Conservation (phyloP, 2,329 filamentous ascomycete species). For the Hymenoscyphus scutula region DNA sequence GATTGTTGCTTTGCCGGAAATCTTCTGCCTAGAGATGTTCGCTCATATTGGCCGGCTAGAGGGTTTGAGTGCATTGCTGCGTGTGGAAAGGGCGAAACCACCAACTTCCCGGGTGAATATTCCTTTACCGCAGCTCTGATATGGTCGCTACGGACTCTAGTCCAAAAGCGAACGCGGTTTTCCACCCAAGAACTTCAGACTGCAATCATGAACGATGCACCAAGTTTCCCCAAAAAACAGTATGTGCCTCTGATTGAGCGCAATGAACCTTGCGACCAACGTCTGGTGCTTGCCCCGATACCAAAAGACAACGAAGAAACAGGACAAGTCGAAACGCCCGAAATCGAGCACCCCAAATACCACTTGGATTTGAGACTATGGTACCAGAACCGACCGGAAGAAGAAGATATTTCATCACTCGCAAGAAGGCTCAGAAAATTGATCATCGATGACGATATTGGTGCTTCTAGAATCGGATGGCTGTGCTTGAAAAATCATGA, state of each 20-base stretch:
- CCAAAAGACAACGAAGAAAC: neutral
- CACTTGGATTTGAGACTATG: neutral
- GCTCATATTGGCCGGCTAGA: neutral
- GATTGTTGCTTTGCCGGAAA: conserved; percentile 18
- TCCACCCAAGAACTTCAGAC: conserved; percentile 11
- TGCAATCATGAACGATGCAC: conserved; percentile 9
- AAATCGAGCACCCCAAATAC: neutral
- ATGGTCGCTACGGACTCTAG: conserved; percentile 9
- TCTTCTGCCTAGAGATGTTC: conserved; percentile 1
- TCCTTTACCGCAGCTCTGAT: conserved; percentile 17
- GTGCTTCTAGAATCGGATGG: neutral
- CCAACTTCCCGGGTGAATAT: conserved; percentile 5
- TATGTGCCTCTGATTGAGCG: conserved; percentile 6
- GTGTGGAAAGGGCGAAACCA: neutral
- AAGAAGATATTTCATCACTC: neutral
- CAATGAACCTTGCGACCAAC: conserved; percentile 9
- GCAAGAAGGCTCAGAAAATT: neutral
- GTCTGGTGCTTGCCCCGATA: conserved; percentile 14
- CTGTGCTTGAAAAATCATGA: neutral
- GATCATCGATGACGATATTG: neutral
- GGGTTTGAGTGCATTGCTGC: conserved; percentile 13
- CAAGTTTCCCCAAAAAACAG: conserved; percentile 10
- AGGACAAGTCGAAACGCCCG: neutral
- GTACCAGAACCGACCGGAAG: neutral
- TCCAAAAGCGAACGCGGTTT: conserved; percentile 4